Percentiles rank a stretch among this genome's conserved stretches.
These are phyloP conservation scores for Colletotrichum lupini DNA, from an alignment of 2,329 filamentous ascomycete genomes.

Conservation along the genomic window DNA sequence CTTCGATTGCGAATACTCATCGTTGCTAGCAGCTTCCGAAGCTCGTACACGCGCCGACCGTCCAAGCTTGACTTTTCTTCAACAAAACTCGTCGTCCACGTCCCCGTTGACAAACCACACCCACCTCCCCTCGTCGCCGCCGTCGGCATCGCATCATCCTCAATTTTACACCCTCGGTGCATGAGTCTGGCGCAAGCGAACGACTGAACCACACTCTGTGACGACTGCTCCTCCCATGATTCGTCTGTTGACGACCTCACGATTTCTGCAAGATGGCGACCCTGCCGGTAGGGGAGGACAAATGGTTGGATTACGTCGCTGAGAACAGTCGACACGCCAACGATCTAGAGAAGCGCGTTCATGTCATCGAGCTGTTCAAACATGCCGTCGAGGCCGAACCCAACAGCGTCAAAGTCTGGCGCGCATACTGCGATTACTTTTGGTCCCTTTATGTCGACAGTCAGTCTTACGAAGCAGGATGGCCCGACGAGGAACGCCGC, in stretches of 20 bases:
- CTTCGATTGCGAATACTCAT: neutral
- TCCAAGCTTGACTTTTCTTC: conserved; percentile 23
- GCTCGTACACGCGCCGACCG: conserved; percentile 8
- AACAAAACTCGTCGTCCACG: conserved; percentile 13
- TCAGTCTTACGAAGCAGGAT: conserved; percentile 64
- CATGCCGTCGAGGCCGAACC: conserved; percentile 78
- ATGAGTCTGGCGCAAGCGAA: neutral
- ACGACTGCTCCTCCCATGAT: conserved; percentile 26
- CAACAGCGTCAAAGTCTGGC: conserved; percentile 79
- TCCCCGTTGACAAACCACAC: neutral
- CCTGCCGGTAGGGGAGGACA: conserved; percentile 76
- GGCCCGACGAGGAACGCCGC: conserved; percentile 75
- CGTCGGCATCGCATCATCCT: neutral
- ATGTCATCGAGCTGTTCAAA: conserved; percentile 78
- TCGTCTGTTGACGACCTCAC: conserved; percentile 32
- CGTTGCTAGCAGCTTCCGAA: neutral
- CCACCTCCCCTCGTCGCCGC: neutral
- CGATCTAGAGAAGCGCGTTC: conserved; percentile 74
- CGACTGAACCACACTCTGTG: neutral
- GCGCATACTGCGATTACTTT: conserved; percentile 82
- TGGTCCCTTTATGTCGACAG: conserved; percentile 76
- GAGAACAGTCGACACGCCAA: conserved; percentile 72
- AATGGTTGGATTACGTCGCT: conserved; percentile 81
- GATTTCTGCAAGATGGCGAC: conserved; percentile 53
- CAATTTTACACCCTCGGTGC: neutral